Evolutionary conservation across 345 rosid genomes (phyloP).

Genomic region (Heritiera fomes): DNA sequence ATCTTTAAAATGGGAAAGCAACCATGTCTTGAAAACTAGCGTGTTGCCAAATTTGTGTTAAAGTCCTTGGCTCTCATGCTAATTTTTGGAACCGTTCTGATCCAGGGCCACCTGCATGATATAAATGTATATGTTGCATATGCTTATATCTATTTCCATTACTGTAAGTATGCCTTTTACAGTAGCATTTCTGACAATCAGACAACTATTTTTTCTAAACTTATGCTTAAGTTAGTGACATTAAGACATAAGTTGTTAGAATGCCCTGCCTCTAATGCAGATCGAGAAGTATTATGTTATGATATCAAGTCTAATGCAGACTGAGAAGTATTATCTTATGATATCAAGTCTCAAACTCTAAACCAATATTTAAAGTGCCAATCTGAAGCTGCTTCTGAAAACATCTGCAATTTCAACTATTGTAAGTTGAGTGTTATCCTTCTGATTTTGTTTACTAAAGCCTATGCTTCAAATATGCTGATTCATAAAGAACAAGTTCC

Average conservation of each 20-base stretch:
- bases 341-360: neutral
- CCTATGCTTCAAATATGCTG: neutral
- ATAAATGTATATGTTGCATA: neutral
- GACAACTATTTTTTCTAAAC: neutral
- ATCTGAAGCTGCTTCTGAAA: neutral
- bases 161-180: neutral
- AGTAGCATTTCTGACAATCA: neutral
- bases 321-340: neutral
- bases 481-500: neutral
- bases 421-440: neutral
- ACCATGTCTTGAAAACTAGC: neutral
- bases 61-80: neutral
- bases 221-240: neutral
- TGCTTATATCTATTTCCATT: neutral
- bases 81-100: neutral
- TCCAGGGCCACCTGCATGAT: neutral
- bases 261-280: neutral
- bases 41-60: neutral
- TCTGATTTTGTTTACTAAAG: neutral
- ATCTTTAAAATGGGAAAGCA: neutral
- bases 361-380: neutral
- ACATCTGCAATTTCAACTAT: neutral
- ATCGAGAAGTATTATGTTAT: neutral
- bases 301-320: neutral
- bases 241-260: neutral